Base-by-base conservation (phyloP, 306 rosid species). In the Pterocarpus santalinus region DNA sequence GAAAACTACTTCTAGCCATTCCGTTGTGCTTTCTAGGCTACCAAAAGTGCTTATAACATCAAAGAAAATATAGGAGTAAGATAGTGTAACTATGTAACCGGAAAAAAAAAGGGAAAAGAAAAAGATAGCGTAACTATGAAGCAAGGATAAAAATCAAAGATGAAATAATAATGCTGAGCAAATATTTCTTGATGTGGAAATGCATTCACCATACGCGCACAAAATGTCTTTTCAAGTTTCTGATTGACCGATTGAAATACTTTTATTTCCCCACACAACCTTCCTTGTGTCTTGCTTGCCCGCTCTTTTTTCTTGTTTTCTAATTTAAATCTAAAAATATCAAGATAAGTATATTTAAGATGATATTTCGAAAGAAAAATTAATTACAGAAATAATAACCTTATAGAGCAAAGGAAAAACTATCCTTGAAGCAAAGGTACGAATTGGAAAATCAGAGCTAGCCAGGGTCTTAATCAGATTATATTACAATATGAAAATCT, bases 1-100 rank as follows among this genome's bases (percentile, higher is more conserved):
- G 89, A 94, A 94, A 46, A 92, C 94, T 22, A 94, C 93, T 89
- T 94, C 98, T 58, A 90, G 86, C 98, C 98, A 94, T 63, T 94
- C 98, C 1, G 96, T 94, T 32, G 98, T 90, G 89, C 98, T 94
- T 76, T 90, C 97, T 76, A 94, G 83, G 87, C 92, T 94, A 9
- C 98, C 98, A 38, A 94, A 94, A n/a, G 96, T 92, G 88, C 98
- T 94, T 88, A 78, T 60, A 55, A 55, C 76, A 44, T 38, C 28
- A 22, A 22, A 22, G 28, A 38, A 38, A 38, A 38, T 38, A 22
- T 22, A 22, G 28, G 28, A 22, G 28, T 22, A 22, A 22, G 28
- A 22, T 22, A 22, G 28, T 22, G 28, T 22, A 22, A 22, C 28
- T 22, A 22, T 22, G 28, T 22, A 22, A 22, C 28, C 28, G 47